A percentile compares a stretch with the other conserved stretches of the same genome.
phyloP scores from a whole-genome alignment of 352 stramenopile species.

The Globisporangium radiosum region DNA sequence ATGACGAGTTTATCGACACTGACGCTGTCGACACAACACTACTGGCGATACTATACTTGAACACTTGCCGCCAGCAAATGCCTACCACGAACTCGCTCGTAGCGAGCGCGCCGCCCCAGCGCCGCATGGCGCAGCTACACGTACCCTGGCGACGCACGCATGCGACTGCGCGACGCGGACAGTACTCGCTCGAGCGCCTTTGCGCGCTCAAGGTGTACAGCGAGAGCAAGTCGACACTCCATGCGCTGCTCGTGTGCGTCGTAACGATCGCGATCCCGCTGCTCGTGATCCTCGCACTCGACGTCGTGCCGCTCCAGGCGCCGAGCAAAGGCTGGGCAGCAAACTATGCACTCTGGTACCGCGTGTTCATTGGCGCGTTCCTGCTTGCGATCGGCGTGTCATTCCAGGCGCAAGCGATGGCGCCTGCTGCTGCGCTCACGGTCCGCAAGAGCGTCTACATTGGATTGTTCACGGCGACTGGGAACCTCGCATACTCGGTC shows the following conservation, averaged over 20 bases:
- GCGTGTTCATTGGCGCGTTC: constrained; percentile 1
- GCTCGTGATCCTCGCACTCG: constrained; percentile 1
- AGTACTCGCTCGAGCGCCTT: constrained; percentile 22
- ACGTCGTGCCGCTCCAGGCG: constrained; percentile 10
- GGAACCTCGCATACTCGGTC: not conserved
- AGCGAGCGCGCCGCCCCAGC: too few species aligned
- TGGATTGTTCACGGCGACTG: too few species aligned
- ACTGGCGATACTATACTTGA: too few species aligned
- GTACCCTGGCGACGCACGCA: too few species aligned
- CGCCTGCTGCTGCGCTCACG: not conserved
- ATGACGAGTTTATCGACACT: too few species aligned
- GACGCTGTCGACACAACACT: too few species aligned
- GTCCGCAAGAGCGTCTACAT: not conserved
- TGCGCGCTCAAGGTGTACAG: constrained; percentile 15
- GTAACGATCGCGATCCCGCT: constrained; percentile 6
- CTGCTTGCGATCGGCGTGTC: not conserved
- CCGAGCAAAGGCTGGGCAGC: constrained; percentile 1
- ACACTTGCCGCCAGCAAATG: too few species aligned
- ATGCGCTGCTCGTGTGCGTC: constrained; percentile 3
- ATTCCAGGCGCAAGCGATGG: not conserved
- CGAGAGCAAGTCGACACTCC: not conserved
- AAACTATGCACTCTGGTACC: constrained; percentile 1
- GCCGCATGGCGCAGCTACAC: too few species aligned
- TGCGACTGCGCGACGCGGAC: constrained; percentile 2
- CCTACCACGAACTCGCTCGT: too few species aligned